Evolutionary conservation across 768 basidiomycete species (phyloP).

Genomic region (Serendipita sp.): DNA sequence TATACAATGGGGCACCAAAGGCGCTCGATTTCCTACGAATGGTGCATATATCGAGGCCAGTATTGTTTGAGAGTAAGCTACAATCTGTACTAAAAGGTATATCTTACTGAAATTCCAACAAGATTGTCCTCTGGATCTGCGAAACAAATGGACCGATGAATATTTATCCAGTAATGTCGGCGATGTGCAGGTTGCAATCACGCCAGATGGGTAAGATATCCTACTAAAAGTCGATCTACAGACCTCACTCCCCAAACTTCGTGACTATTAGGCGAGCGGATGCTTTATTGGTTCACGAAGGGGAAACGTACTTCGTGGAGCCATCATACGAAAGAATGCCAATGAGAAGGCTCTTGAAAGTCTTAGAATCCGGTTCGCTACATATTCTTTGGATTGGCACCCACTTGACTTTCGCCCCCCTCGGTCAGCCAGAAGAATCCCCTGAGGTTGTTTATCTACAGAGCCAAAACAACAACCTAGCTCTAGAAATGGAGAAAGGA

Average conservation of each 20-base stretch:
- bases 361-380: constrained; percentile 19
- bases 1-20: constrained; percentile 38
- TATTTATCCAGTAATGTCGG: constrained; percentile 46
- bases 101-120: neutral
- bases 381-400: constrained; percentile 3
- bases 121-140: constrained; percentile 19
- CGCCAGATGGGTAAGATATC: constrained; percentile 58
- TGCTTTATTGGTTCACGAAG: constrained; percentile 40
- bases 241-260: constrained; percentile 10
- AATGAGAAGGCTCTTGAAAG: constrained; percentile 37
- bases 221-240: constrained; percentile 4
- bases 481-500: constrained; percentile 28
- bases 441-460: constrained; percentile 57
- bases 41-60: constrained; percentile 54
- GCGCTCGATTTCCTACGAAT: constrained; percentile 54
- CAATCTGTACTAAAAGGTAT: constrained; percentile 12
- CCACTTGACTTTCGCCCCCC: too few relatives aligned
- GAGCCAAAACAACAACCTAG: constrained; percentile 85
- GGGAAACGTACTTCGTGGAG: constrained; percentile 57
- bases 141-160: constrained; percentile 46
- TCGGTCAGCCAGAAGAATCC: constrained; percentile 6
- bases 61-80: constrained; percentile 45
- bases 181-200: constrained; percentile 57
- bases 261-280: constrained; percentile 47
- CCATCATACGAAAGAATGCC: constrained; percentile 56